Conservation (phyloP, 176 grass and related monocot species). For the Poa annua region DNA sequence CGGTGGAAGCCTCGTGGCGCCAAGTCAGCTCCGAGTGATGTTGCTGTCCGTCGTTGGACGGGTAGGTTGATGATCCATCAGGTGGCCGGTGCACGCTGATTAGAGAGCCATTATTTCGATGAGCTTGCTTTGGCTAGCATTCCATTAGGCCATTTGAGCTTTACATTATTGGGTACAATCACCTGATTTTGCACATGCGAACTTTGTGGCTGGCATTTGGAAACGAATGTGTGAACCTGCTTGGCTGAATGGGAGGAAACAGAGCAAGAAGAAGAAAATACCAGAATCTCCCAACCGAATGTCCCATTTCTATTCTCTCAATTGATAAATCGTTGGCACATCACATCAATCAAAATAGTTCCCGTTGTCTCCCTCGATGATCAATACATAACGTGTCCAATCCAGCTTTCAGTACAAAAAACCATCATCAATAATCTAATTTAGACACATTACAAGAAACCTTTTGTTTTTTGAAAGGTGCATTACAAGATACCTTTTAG, state of each 20-base stretch:
- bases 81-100: slow-evolving; percentile 42
- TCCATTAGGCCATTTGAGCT: not conserved
- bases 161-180: slow-evolving; percentile 8
- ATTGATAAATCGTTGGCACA: not conserved
- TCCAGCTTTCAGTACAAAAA: not conserved
- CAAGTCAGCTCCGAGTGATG: not conserved
- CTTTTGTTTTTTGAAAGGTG: too few relatives aligned
- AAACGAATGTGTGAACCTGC: not conserved
- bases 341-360: slow-evolving; percentile 19
- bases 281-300: too few relatives aligned
- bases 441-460: not conserved
- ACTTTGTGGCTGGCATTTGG: slow-evolving; percentile 23
- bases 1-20: not conserved
- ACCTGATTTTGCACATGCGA: slow-evolving; percentile 8
- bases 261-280: too few relatives aligned
- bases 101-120: not conserved
- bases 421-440: not conserved
- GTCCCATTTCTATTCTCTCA: not conserved
- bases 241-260: not conserved
- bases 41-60: slow-evolving; percentile 16
- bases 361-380: not conserved
- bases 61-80: slow-evolving; percentile 25
- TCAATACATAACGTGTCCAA: slow-evolving; percentile 1
- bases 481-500: too few relatives aligned
- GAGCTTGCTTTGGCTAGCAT: not conserved